These are phyloP conservation scores for Apostasia shenzhenica DNA, from an alignment of 106 monocot genomes.

Conservation along the genomic window DNA sequence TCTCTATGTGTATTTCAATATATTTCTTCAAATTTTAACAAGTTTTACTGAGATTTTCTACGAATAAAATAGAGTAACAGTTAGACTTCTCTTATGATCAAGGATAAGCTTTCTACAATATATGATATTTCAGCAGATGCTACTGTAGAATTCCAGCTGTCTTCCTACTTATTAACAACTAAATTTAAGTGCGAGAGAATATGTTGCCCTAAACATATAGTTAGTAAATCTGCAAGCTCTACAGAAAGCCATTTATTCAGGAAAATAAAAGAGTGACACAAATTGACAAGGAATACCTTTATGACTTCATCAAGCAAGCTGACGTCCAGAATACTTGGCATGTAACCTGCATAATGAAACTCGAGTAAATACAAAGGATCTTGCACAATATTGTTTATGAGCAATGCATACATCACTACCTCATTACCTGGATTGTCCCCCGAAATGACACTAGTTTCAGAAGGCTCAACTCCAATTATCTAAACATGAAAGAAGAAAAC, in stretches of 20 bases:
- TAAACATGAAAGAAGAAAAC: slow-evolving; percentile 3
- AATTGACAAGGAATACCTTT: slow-evolving; percentile 41
- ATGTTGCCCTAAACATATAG: too few relatives aligned
- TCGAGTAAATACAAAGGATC: slow-evolving; percentile 7
- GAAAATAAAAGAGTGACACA: neutral
- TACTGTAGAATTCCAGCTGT: too few relatives aligned
- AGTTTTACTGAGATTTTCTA: too few relatives aligned
- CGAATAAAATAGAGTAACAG: too few relatives aligned
- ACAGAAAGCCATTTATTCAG: neutral
- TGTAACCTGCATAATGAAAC: slow-evolving; percentile 53
- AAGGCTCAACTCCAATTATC: slow-evolving; percentile 96
- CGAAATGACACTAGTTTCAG: slow-evolving; percentile 84
- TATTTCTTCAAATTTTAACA: too few relatives aligned
- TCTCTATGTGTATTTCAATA: too few relatives aligned
- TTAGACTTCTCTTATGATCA: too few relatives aligned
- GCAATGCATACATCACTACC: neutral
- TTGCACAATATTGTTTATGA: neutral
- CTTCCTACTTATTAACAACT: too few relatives aligned
- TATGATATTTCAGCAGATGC: too few relatives aligned
- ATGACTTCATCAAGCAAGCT: slow-evolving; percentile 90
- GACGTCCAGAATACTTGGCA: slow-evolving; percentile 93
- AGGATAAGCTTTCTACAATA: too few relatives aligned
- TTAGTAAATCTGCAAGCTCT: neutral
- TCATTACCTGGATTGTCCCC: slow-evolving; percentile 75
- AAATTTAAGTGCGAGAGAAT: too few relatives aligned